Conservation (phyloP, 495 filamentous ascomycete species). For the Letharia lupina region DNA sequence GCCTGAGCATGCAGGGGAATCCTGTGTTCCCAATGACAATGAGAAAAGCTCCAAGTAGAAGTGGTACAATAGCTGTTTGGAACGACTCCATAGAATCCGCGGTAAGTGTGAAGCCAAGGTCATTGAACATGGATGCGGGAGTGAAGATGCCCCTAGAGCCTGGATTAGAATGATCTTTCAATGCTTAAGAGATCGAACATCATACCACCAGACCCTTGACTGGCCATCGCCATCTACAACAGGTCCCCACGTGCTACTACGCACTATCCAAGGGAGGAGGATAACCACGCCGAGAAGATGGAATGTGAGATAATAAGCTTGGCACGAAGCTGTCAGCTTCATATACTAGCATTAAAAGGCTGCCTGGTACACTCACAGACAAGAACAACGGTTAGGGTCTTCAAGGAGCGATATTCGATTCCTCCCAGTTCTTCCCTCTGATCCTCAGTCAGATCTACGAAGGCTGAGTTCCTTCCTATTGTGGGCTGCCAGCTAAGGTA, state of each 20-base stretch:
- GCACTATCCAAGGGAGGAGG: constrained; percentile 72
- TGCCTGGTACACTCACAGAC: constrained; percentile 34
- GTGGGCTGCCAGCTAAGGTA: constrained; percentile 95
- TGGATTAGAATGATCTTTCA: not conserved
- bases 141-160: constrained; percentile 64
- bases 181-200: not conserved
- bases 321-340: not conserved
- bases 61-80: constrained; percentile 59
- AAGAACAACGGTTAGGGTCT: constrained; percentile 71
- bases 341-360: not conserved
- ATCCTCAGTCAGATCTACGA: constrained; percentile 77
- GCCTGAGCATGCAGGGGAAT: constrained; percentile 85
- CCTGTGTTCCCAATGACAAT: constrained; percentile 92
- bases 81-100: constrained; percentile 92
- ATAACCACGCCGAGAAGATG: constrained; percentile 63
- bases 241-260: constrained; percentile 44
- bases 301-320: constrained; percentile 66
- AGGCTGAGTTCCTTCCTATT: constrained; percentile 82
- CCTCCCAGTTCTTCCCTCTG: constrained; percentile 90
- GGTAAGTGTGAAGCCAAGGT: constrained; percentile 78
- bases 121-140: constrained; percentile 75
- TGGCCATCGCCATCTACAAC: constrained; percentile 54
- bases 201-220: constrained; percentile 70
- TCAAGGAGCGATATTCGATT: constrained; percentile 87
- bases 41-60: constrained; percentile 68